Conservation (phyloP, 2,329 filamentous ascomycete genomes). For the Ophiocordyceps camponoti-floridani region DNA sequence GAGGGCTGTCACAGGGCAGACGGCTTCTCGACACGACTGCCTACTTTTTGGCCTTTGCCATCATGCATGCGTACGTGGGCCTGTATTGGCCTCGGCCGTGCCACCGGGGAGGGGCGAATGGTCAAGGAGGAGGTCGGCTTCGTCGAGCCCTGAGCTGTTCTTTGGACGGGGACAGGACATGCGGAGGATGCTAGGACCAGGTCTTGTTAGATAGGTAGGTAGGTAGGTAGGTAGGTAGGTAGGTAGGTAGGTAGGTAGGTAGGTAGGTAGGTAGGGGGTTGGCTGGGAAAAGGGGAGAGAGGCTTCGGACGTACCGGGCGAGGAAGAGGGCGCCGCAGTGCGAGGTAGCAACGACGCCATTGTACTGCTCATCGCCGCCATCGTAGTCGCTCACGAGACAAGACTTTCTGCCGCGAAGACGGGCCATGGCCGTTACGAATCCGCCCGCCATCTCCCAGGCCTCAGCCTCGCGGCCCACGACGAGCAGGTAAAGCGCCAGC, state of each 20-base stretch:
- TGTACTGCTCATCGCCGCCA: neutral
- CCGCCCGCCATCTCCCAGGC: constrained; percentile 1
- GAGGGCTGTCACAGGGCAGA: no score
- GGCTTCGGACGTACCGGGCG: constrained; percentile 3
- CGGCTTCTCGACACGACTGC: neutral
- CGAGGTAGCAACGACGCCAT: constrained; percentile 1
- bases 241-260: no score
- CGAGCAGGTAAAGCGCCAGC: constrained; percentile 2
- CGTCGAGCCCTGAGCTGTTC: neutral
- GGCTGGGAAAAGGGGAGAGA: no score
- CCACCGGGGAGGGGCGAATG: neutral
- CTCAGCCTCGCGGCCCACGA: constrained; percentile 1
- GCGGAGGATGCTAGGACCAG: neutral
- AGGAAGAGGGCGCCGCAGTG: constrained; percentile 4
- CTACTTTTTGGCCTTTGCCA: neutral
- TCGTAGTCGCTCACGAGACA: neutral
- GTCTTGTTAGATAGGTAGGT: no score
- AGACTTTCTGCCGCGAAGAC: constrained; percentile 1
- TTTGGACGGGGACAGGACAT: neutral
- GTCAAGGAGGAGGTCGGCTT: neutral
- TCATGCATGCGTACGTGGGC: no score
- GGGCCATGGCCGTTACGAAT: neutral
- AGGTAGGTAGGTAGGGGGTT: neutral
- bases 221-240: no score
- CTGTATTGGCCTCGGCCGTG: no score